Evolutionary conservation across 257 asterid species (phyloP), one percentile per base, ranked within the genome.

Genomic region (Solanum gracilifrons): DNA sequence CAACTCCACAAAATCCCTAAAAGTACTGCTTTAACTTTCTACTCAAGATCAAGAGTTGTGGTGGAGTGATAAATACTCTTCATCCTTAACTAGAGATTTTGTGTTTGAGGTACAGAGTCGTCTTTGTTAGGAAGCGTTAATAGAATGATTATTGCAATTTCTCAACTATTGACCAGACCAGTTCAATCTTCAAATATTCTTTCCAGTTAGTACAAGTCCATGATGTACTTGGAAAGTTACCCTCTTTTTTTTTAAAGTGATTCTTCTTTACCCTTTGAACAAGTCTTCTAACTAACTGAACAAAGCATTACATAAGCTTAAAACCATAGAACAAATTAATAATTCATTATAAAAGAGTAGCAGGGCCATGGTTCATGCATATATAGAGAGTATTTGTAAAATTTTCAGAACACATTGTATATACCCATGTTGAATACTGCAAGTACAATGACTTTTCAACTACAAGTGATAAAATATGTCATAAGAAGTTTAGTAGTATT

Each of bases 131-230:
- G 3, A 7, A 48, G 9, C 60, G 8, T 5, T 48, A 48, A 48
- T 21, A 48, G 2, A 48, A 48, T 77, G 39, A n/a, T 85, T 33
- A 55, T 82, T 71, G 91, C 92, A 79, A 43, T 90, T 90, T 71
- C 83, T 89, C 86, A 91, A 93, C 90, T 37, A 55, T 66, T 76
- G 84, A 72, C 58, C 72, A 82, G 84, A 72, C 58, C 72, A 25
- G 25, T 87, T 72, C 84, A 31, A 27, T 82, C 51, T 71, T 82
- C 79, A 87, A 77, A 23, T 85, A 37, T 35, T 33, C 41, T 25
- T 31, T 35, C 23, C 58, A 11, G 74, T 68, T 85, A 25, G 37
- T 43, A 77, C 37, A 25, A 15, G 62, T 25, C 25, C 10, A 35
- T 77, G 33, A 77, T 64, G 74, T 87, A 74, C 82, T 86, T 33